Base-by-base conservation (phyloP, 495 filamentous ascomycete species). In the Platismatia glauca region DNA sequence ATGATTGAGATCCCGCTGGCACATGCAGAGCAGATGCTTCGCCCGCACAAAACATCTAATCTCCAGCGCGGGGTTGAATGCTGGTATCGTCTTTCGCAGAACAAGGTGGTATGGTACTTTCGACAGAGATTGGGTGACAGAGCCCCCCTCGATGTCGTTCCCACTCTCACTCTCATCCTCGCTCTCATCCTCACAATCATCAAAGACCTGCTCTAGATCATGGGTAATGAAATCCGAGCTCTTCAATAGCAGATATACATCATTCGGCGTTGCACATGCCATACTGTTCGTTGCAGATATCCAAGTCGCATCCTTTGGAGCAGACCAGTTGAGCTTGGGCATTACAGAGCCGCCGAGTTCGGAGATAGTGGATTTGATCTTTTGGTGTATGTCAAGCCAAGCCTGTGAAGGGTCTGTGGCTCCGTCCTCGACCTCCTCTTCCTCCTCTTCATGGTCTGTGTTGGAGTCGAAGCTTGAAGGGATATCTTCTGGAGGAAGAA, bases 311-410 rank as follows among this genome's bases (percentile, higher is more conserved):
- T 99, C 94, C 72, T 97, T 97, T 0, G 94, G 94, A 6, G 89
- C 84, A 35, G 91, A 96, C 94, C 94, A 99, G 78, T 97, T 96
- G 31, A 99, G 78, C 70, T 99, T 99, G 4, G 95, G 95, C 0
- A 84, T 83, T 0, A 91, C 91, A 38, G 83, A 84, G 62, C 94
- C 93, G 38, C 88, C 90, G 0, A 97, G 81, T 61, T 89, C 84
- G 5, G 80, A 69, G 66, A 99, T 96, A 7, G 84, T 87, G 20
- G 78, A 71, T 73, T 86, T 87, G 70, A 99, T 87, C 56, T 81
- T 71, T 43, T 81, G 71, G 74, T 99, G 95, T 3, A 92, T 81
- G 24, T 89, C 86, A 9, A 79, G 81, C 84, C 86, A 88, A 37
- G 75, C 74, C 27, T 67, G 70, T 3, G 84, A 86, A 0, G 86